Base-by-base conservation (phyloP, 352 stramenopile species). In the Phytopythium montanum region DNA sequence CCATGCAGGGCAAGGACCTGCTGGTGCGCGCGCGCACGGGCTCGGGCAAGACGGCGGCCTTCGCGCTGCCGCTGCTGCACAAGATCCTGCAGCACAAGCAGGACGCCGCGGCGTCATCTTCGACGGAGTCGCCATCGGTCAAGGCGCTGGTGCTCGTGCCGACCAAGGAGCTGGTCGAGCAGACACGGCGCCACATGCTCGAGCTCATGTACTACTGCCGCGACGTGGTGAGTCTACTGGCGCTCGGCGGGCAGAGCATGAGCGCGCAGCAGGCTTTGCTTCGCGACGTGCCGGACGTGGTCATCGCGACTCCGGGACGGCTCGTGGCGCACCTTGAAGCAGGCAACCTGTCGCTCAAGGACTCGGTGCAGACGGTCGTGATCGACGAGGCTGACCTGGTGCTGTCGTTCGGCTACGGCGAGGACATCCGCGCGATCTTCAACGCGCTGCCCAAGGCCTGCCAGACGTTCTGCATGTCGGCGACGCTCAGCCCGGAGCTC, bases 371-470 rank as follows among this genome's bases (percentile, higher is more conserved):
- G 70, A 99, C 92, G 3, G 79, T 99, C 18, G 96, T 99, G 28
- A 97, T 99, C 56, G 97, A 99, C 68, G 97, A 99, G 73, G 97
- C 97, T 19, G 97, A 99, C 79, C 74, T 99, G 38, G 96, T 99
- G 62, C 85, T 99, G 19, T 98, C 94, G 26, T 99, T 98, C 76
- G 93, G 95, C 66, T 98, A 97, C 67, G 84, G 84, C 31, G 90
- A 97, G 19, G 89, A 98, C 67, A 88, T 98, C 68, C 87, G 88
- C 18, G 88, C 87, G 64, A 98, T 98, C 63, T 94, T 97, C 63
- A 97, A 97, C 65, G 82, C 81, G 38, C 67, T 99, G 36, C 96
- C 97, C n/a, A 98, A 98, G 70, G 98, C 97, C 26, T 99, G 91
- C 65, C 97, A 99, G 84, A 97, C 86, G 48, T 98, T 99, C 53